Conservation (phyloP, 441 rosid genomes). For the Macaranga tanarius region DNA sequence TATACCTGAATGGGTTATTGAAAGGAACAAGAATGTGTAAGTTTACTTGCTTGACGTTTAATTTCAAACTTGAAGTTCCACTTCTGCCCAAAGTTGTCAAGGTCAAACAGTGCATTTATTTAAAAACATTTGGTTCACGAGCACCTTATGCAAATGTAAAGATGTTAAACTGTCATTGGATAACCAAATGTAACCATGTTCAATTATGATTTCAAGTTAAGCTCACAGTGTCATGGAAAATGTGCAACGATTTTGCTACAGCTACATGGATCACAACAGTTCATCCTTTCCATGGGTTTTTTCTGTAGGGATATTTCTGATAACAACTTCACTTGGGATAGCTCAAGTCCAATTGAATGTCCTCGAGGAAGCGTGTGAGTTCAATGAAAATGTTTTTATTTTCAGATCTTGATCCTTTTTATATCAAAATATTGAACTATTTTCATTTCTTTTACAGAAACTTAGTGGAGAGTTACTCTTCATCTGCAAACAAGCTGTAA, state of each 20-base stretch:
- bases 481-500: constrained; percentile 48
- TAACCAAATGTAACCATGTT: neutral
- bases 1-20: constrained; percentile 54
- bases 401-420: neutral
- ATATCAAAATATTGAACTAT: neutral
- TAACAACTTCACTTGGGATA: constrained; percentile 70
- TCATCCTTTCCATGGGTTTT: constrained; percentile 23
- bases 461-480: constrained; percentile 71
- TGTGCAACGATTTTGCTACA: neutral
- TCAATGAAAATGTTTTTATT: constrained; percentile 14
- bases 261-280: neutral
- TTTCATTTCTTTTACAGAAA: constrained; percentile 49
- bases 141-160: neutral
- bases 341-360: constrained; percentile 56
- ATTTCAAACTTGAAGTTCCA: constrained; percentile 5
- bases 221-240: neutral
- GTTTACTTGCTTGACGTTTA: constrained; percentile 23
- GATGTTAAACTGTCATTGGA: neutral
- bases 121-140: constrained; percentile 2
- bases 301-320: constrained; percentile 71
- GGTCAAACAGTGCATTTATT: neutral
- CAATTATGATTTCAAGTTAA: neutral
- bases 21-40: constrained; percentile 69
- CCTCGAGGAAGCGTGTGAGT: constrained; percentile 67
- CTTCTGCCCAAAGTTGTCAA: neutral